Base-by-base conservation (phyloP, 768 basidiomycete species). In the Dictyophora rubrovolvata region DNA sequence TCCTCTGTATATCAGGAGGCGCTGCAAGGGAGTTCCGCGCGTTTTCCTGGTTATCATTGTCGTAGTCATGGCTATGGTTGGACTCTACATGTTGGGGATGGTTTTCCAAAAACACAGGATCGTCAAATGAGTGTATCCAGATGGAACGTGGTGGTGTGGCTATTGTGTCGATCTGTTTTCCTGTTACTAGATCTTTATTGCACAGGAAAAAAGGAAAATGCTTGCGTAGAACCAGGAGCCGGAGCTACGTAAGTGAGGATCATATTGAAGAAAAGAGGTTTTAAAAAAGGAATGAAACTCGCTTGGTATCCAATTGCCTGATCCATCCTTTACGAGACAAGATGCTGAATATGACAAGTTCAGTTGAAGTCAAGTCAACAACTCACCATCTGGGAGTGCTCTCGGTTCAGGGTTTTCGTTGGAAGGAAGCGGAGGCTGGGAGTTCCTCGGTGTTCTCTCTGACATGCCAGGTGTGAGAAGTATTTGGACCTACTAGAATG, bases 41-140 rank as follows among this genome's bases (percentile, higher is more conserved):
- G n/a, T n/a, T n/a, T n/a, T n/a, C n/a, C n/a, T n/a, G n/a, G n/a
- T n/a, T n/a, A n/a, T n/a, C n/a, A n/a, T n/a, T n/a, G n/a, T n/a
- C n/a, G n/a, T n/a, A n/a, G n/a, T n/a, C n/a, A n/a, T n/a, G n/a
- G n/a, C n/a, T n/a, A n/a, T 7, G 28, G 28, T 2, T 28, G 28
- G 28, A 3, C 28, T 76, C 71, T 56, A 66, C 68, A 8, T 72
- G 61, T 4, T 80, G 77, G 8, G 83, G 80, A 61, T 85, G 78
- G 49, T 79, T 77, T 5, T 61, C 63, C 20, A 86, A 73, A 68
- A 77, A 87, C 54, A 80, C 74, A 48, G 83, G 79, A 66, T 87
- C 85, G 58, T 87, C 83, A 59, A 80, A 80, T 1, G 87, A 86
- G 65, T 89, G 86, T 1, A 76, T 74, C 87, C 86, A 89, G 64